Conservation (phyloP, 192 early-diverging fungal species). For the Coemansia sp. region DNA sequence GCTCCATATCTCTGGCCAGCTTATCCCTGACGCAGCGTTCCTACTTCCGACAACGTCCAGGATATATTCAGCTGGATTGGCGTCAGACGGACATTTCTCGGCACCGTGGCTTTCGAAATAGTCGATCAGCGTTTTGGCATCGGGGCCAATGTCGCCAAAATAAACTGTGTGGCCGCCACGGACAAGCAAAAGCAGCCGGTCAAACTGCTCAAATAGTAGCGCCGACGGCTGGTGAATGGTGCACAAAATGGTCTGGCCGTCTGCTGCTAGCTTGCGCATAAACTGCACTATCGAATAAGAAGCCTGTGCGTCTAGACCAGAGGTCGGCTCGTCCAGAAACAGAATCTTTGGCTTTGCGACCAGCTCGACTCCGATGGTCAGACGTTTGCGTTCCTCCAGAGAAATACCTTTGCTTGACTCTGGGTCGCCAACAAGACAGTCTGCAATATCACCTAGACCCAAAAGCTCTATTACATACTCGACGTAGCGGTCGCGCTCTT, state of each 20-base stretch:
- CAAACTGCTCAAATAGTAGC: slow-evolving; percentile 77
- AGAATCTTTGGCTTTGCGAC: slow-evolving; percentile 74
- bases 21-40: slow-evolving; percentile 37
- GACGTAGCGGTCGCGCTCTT: slow-evolving; percentile 66
- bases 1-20: slow-evolving; percentile 60
- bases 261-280: slow-evolving; percentile 62
- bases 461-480: slow-evolving; percentile 70
- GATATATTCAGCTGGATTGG: slow-evolving; percentile 86
- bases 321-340: slow-evolving; percentile 88
- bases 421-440: slow-evolving; percentile 68
- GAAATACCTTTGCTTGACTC: slow-evolving; percentile 73
- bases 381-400: slow-evolving; percentile 79
- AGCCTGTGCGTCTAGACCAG: slow-evolving; percentile 73
- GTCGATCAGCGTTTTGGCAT: slow-evolving; percentile 61
- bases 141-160: slow-evolving; percentile 76
- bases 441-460: slow-evolving; percentile 67
- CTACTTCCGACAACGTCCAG: slow-evolving; percentile 73
- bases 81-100: slow-evolving; percentile 59
- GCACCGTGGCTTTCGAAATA: slow-evolving; percentile 54
- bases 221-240: slow-evolving; percentile 84
- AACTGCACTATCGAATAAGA: slow-evolving; percentile 71
- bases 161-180: slow-evolving; percentile 78
- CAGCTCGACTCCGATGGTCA: slow-evolving; percentile 81
- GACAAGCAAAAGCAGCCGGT: slow-evolving; percentile 72
- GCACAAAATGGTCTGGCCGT: slow-evolving; percentile 66